Evolutionary conservation across 2,329 filamentous ascomycete species (phyloP).

Genomic region (Coccinonectria pachysandricola): DNA sequence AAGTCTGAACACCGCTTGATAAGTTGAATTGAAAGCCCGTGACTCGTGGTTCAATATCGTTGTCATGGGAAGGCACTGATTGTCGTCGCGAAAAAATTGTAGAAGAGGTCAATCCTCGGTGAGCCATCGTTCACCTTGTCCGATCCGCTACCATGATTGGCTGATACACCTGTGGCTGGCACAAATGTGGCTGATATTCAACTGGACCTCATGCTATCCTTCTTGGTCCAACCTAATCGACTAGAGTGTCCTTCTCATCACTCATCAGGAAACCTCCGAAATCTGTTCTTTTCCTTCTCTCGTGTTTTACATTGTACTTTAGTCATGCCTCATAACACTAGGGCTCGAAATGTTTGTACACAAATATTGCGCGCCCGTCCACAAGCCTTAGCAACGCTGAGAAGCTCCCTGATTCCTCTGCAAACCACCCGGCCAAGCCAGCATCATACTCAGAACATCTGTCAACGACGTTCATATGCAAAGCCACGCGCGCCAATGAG

Average conservation of each 20-base stretch:
- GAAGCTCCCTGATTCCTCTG: no score
- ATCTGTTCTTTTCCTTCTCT: not conserved
- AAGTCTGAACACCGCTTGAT: no score
- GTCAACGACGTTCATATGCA: slow-evolving; percentile 12
- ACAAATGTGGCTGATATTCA: slow-evolving; percentile 8
- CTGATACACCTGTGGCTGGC: slow-evolving; percentile 1
- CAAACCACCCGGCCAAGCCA: slow-evolving; percentile 1
- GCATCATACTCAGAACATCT: not conserved
- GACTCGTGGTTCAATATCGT: slow-evolving; percentile 4
- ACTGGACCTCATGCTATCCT: slow-evolving; percentile 5
- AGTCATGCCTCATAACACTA: slow-evolving; percentile 4
- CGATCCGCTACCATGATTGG: slow-evolving; percentile 12
- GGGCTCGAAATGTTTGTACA: slow-evolving; percentile 1
- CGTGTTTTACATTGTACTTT: not conserved
- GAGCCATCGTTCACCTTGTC: slow-evolving; percentile 4
- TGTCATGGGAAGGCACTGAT: slow-evolving; percentile 6
- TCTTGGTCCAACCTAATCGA: slow-evolving; percentile 5
- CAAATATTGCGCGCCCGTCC: slow-evolving; percentile 5
- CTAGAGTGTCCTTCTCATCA: slow-evolving; percentile 1
- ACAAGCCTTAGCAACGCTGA: slow-evolving; percentile 1
- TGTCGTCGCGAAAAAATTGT: slow-evolving; percentile 5
- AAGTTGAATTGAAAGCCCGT: no score
- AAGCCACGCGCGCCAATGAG: slow-evolving; percentile 8
- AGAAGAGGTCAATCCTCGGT: slow-evolving; percentile 9
- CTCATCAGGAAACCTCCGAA: no score